A percentile compares a stretch with the other conserved stretches of the same genome.
phyloP scores from a whole-genome alignment of 345 rosid species.

The Diplotaxis tenuifolia region DNA sequence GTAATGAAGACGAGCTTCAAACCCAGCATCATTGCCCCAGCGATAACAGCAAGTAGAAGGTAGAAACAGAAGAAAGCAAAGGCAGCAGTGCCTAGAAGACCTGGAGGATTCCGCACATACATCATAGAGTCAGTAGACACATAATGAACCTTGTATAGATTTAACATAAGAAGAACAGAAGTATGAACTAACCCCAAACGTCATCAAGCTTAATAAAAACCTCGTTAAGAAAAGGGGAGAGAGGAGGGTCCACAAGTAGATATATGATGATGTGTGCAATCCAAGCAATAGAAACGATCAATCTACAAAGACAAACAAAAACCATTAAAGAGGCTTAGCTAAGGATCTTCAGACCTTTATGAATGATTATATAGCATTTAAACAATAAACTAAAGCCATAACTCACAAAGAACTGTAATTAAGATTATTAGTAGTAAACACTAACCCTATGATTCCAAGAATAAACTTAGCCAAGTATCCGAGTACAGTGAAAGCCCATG shows the following conservation, averaged over 20 bases:
- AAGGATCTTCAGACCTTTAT: background rate
- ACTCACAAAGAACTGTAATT: background rate
- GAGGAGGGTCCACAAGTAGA: slow-evolving; percentile 80
- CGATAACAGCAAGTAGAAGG: slow-evolving; percentile 92
- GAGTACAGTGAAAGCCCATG: slow-evolving; percentile 96
- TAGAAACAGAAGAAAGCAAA: slow-evolving; percentile 99
- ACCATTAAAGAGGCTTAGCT: slow-evolving; percentile 3
- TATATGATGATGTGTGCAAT: slow-evolving; percentile 87
- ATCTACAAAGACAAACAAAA: slow-evolving; percentile 43
- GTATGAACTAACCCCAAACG: slow-evolving; percentile 70
- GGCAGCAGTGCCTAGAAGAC: slow-evolving; percentile 96
- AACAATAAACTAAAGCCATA: background rate
- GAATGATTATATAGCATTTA: background rate
- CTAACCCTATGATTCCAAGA: slow-evolving; percentile 85
- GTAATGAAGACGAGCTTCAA: slow-evolving; percentile 90
- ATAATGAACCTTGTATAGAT: background rate
- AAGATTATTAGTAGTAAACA: background rate
- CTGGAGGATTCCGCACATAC: slow-evolving; percentile 41
- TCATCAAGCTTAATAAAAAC: slow-evolving; percentile 97
- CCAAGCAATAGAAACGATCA: slow-evolving; percentile 96
- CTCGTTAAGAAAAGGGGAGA: slow-evolving; percentile 85
- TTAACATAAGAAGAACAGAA: slow-evolving; percentile 2
- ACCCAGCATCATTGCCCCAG: slow-evolving; percentile 99
- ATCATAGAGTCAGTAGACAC: slow-evolving; percentile 7
- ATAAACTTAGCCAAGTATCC: slow-evolving; percentile 92